phyloP scores from a whole-genome alignment of 257 asterid genomes.

The Henckelia pumila region DNA sequence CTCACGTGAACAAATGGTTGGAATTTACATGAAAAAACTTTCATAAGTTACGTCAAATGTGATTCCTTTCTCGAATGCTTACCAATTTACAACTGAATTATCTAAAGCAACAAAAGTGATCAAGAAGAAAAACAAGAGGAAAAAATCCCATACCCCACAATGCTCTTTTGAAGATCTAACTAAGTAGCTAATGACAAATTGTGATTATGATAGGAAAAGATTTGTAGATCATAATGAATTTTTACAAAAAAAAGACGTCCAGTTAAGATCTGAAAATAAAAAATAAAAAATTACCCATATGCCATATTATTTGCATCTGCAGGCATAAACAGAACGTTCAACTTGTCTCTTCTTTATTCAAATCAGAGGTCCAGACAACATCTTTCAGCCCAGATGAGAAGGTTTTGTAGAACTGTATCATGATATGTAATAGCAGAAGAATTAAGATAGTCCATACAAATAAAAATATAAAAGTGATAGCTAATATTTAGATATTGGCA shows the following conservation, averaged over 20 bases:
- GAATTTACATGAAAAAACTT: neutral
- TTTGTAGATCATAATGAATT: neutral
- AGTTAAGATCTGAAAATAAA: neutral
- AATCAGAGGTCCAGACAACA: conserved; percentile 62
- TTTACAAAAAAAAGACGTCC: neutral
- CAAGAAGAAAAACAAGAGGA: neutral
- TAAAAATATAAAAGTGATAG: neutral
- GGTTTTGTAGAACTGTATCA: conserved; percentile 63
- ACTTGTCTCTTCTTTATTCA: conserved; percentile 38
- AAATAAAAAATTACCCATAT: neutral
- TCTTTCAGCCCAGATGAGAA: conserved; percentile 73
- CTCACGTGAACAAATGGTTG: neutral
- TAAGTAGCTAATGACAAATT: no score
- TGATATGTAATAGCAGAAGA: neutral
- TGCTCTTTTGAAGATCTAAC: no score
- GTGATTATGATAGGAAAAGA: no score
- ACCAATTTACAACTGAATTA: no score
- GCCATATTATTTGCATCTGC: neutral
- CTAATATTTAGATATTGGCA: conserved; percentile 15
- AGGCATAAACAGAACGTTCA: conserved; percentile 10
- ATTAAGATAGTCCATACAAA: neutral
- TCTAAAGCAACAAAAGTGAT: neutral
- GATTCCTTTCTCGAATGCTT: neutral
- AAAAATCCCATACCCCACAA: no score
- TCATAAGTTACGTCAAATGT: neutral